A percentile compares a stretch with the other conserved stretches of the same genome.
Conservation (phyloP, 2,329 filamentous ascomycete genomes). For the Trichoderma semiorbis region DNA sequence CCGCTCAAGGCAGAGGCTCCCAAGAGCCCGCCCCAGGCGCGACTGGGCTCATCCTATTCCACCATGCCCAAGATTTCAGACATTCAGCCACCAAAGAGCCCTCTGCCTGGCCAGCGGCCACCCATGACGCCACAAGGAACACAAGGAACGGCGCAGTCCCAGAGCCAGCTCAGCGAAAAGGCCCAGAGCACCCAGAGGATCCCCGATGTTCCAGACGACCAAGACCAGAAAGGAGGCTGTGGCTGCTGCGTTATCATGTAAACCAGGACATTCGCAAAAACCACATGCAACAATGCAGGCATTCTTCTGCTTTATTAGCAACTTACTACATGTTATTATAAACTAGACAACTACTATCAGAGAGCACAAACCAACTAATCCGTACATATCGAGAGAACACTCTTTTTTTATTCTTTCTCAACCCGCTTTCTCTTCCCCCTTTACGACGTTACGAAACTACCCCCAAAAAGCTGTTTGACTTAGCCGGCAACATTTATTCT, state of each 20-base stretch:
- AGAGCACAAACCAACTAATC: constrained; percentile 15
- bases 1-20: constrained; percentile 45
- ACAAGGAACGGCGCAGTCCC: constrained; percentile 26
- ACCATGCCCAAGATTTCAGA: constrained; percentile 58
- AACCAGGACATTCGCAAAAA: constrained; percentile 16
- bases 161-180: constrained; percentile 22
- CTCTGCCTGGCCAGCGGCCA: constrained; percentile 45
- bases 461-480: constrained; percentile 16
- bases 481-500: constrained; percentile 1
- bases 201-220: constrained; percentile 29
- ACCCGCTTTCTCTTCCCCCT: not conserved
- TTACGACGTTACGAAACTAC: constrained; percentile 19
- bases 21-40: constrained; percentile 45
- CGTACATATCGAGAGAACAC: constrained; percentile 15
- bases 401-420: not conserved
- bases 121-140: constrained; percentile 38
- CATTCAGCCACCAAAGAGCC: constrained; percentile 30
- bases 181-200: constrained; percentile 12
- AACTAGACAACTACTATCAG: constrained; percentile 11
- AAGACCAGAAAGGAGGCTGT: constrained; percentile 43
- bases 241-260: constrained; percentile 53
- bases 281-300: not conserved
- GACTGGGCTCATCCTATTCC: constrained; percentile 51
- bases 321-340: not conserved
- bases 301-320: not conserved